A percentile compares a stretch with the other conserved stretches of the same genome.
Evolutionary conservation across 2,329 filamentous ascomycete species (phyloP).

Genomic region (Aspergillus arachidicola): DNA sequence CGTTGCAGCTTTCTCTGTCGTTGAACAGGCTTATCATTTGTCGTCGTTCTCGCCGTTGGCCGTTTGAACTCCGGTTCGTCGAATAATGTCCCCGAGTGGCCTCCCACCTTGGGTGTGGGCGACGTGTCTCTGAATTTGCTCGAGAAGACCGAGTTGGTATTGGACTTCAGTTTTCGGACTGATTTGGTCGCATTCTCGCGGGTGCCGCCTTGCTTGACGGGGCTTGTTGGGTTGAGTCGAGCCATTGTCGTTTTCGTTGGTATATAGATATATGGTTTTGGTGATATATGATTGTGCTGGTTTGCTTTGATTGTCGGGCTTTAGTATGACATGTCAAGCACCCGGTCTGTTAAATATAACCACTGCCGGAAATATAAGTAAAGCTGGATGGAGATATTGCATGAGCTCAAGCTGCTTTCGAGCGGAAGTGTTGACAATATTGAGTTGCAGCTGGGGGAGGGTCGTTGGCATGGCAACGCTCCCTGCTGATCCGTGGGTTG

Average conservation of each 20-base stretch:
- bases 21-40: conserved; percentile 13
- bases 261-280: not conserved
- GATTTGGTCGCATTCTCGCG: not conserved
- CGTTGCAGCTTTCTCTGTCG: conserved; percentile 21
- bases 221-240: conserved; percentile 29
- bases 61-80: conserved; percentile 14
- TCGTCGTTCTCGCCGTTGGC: conserved; percentile 3
- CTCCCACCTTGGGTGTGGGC: conserved; percentile 2
- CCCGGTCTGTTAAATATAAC: too few species aligned
- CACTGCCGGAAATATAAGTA: not conserved
- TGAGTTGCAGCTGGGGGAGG: not conserved
- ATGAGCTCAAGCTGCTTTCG: not conserved
- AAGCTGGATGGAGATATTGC: not conserved
- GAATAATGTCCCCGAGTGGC: conserved; percentile 8
- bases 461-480: not conserved
- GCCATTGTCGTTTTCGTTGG: conserved; percentile 25
- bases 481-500: not conserved
- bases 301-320: not conserved
- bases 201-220: conserved; percentile 15
- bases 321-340: not conserved
- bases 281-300: not conserved
- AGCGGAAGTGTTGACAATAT: not conserved
- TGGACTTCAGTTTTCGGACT: not conserved
- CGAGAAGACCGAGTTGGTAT: not conserved
- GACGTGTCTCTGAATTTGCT: not conserved